Base-by-base conservation (phyloP, 306 rosid genomes). In the Quercus mongolica region DNA sequence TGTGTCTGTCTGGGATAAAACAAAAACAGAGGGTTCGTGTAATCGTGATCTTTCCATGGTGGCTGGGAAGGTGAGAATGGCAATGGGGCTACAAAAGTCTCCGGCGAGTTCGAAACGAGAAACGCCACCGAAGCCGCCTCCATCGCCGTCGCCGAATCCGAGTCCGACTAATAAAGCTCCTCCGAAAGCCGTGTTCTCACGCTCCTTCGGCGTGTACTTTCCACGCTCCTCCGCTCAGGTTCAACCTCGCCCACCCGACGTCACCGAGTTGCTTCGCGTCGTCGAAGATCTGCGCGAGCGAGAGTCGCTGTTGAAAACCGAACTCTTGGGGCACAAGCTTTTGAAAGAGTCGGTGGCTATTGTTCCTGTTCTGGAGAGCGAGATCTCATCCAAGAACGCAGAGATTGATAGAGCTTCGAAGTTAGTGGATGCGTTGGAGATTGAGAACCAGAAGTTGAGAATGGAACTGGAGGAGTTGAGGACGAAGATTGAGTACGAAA, bases 181-280 rank as follows among this genome's bases (percentile, higher is more conserved):
- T 3, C 93, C 89, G 84, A 96, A 93, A 74, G 78, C 94, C 17
- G 84, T 87, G n/a, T 90, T 96, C 92, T 84, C 97, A 0, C 95
- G 98, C 52, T 85, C 98, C 4, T 91, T 94, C 61, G 99, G 97
- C 13, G 91, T 78, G 1, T 93, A 93, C 85, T 96, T 96, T 75
- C 99, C 99, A 0, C 98, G 99, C 77, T 84, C 98, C 56, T 91
- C 97, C 6, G 91, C 98, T 15, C 99, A 96, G 91, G 99, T 96
- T 1, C 99, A 96, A 87, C 99, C 99, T 3, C 83, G 82, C 5
- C 98, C 98, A 0, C 99, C 97, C 1, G 99, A 96, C 89, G 94
- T 91, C 23, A 57, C 93, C 30, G 99, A 93, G 86, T 96, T 96
- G 7, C 87, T 93, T 75, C 95, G 94, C 2, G 56, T 89, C 0